Evolutionary conservation across 2,329 filamentous ascomycete genomes (phyloP).

Genomic region (Ascocoryne sarcoides): DNA sequence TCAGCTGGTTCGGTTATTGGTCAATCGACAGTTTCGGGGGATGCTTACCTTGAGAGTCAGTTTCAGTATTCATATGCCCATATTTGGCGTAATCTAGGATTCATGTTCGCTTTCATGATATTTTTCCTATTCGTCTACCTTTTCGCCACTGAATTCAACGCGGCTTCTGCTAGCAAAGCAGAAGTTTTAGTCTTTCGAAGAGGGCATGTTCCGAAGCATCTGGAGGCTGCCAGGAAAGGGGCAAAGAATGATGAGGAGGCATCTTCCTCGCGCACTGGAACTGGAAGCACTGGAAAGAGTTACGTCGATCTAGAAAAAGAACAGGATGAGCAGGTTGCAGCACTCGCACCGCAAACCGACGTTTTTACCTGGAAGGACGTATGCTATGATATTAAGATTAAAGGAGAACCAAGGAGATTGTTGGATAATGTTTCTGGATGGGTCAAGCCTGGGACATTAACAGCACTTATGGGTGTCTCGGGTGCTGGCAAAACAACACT

Average conservation of each 20-base stretch:
- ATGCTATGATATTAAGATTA: slow-evolving; percentile 71
- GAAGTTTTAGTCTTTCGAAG: slow-evolving; percentile 69
- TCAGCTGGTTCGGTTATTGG: slow-evolving; percentile 50
- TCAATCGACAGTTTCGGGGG: slow-evolving; percentile 43
- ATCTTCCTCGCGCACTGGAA: slow-evolving; percentile 4
- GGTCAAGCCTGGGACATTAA: slow-evolving; percentile 64
- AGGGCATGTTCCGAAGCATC: slow-evolving; percentile 35
- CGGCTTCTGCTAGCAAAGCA: slow-evolving; percentile 64
- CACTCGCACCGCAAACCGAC: slow-evolving; percentile 24
- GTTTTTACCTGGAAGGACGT: slow-evolving; percentile 31
- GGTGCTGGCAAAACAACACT: slow-evolving; percentile 87
- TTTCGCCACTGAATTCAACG: slow-evolving; percentile 50
- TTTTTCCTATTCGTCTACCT: slow-evolving; percentile 58
- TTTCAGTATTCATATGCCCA: slow-evolving; percentile 48
- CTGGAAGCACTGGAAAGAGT: slow-evolving; percentile 7
- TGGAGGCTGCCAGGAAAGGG: slow-evolving; percentile 31
- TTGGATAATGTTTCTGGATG: slow-evolving; percentile 63
- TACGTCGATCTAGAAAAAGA: slow-evolving; percentile 11
- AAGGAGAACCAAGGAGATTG: slow-evolving; percentile 53
- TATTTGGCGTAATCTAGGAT: slow-evolving; percentile 49
- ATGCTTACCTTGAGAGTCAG: slow-evolving; percentile 44
- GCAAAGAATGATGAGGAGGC: slow-evolving; percentile 23
- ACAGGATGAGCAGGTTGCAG: slow-evolving; percentile 20
- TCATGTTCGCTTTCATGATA: slow-evolving; percentile 56
- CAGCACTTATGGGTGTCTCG: slow-evolving; percentile 59